Evolutionary conservation across 306 rosid genomes (phyloP).

Genomic region (Rubus parviflorus): DNA sequence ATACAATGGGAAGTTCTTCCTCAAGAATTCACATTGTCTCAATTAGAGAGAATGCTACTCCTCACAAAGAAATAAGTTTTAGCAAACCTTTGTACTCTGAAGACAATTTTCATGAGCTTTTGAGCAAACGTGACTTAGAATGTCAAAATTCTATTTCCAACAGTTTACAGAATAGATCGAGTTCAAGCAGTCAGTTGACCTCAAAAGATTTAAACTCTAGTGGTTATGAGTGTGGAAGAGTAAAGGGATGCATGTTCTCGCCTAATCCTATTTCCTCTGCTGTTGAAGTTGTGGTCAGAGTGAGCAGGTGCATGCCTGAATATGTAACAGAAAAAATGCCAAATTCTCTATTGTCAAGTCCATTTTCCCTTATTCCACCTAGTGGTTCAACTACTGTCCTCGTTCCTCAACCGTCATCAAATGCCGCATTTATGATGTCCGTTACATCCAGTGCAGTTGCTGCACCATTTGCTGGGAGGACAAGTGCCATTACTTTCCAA

Average conservation of each 20-base stretch:
- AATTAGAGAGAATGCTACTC: constrained; percentile 42
- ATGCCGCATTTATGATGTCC: constrained; percentile 71
- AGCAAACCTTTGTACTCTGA: constrained; percentile 33
- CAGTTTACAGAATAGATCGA: constrained; percentile 28
- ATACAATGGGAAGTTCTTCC: constrained; percentile 26
- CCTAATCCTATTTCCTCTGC: constrained; percentile 56
- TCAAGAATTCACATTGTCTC: constrained; percentile 48
- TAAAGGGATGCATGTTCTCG: constrained; percentile 69
- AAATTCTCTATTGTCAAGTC: constrained; percentile 66
- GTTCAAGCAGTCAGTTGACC: constrained; percentile 34
- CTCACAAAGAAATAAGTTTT: constrained; percentile 26
- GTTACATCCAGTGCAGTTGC: constrained; percentile 66
- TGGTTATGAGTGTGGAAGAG: constrained; percentile 56
- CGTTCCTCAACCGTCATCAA: constrained; percentile 67
- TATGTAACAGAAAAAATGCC: constrained; percentile 37
- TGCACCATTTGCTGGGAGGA: constrained; percentile 75
- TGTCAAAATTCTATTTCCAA: constrained; percentile 32
- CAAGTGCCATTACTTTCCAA: constrained; percentile 80
- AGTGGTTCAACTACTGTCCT: constrained; percentile 85
- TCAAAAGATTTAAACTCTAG: constrained; percentile 42
- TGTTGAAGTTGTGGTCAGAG: constrained; percentile 67
- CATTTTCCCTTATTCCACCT: constrained; percentile 76
- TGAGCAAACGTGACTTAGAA: constrained; percentile 28
- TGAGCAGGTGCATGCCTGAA: constrained; percentile 49
- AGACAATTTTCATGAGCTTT: constrained; percentile 32